Base-by-base conservation (phyloP, 164 flowering plant genomes). In the Aristolochia californica region DNA sequence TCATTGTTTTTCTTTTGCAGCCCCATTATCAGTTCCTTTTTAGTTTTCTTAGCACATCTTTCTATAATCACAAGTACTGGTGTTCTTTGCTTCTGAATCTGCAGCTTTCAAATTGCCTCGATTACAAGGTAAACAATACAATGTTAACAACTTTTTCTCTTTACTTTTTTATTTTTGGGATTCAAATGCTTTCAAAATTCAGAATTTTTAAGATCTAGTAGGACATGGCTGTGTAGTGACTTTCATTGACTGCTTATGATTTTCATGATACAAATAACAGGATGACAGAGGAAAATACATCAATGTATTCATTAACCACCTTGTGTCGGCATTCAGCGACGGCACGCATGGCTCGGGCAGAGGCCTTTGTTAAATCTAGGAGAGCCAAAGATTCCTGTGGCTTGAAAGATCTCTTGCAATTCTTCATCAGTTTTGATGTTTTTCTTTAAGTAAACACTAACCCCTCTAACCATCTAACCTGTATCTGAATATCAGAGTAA, bases 81-180 rank as follows among this genome's bases (percentile, higher is more conserved):
- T 28, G 2, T n/a, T 7, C 27, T 56, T 47, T 24, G 48, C 59
- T 67, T 34, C 26, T 55, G 9, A 57, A 20, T 48, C 55, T 79
- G 84, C 86, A 90, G 96, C 98, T 86, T 62, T 81, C 98, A 12
- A 88, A 88, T 70, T 88, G 86, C 64, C 68, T 83, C 58, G 96
- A 91, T 73, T 88, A 78, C 76, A 80, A 83, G 95, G 98, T 88
- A 69, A 25, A 62, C n/a, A 57, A 61, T 43, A 21, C 43, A 4
- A 12, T 24, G 27, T 9, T 24, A 20, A 20, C 5, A 4, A 21
- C 15, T 50, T 45, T 34, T 34, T 34, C 7, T 34, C 10, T 34
- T 4, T 28, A 28, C n/a, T 21, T 21, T 45, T 49, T 5, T 22
- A n/a, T 24, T 26, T 14, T 26, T 53, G 38, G 22, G 7, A 2